These are phyloP conservation scores for Thelephora terrestris DNA, from an alignment of 1,284 basidiomycete genomes.

Conservation along the genomic window DNA sequence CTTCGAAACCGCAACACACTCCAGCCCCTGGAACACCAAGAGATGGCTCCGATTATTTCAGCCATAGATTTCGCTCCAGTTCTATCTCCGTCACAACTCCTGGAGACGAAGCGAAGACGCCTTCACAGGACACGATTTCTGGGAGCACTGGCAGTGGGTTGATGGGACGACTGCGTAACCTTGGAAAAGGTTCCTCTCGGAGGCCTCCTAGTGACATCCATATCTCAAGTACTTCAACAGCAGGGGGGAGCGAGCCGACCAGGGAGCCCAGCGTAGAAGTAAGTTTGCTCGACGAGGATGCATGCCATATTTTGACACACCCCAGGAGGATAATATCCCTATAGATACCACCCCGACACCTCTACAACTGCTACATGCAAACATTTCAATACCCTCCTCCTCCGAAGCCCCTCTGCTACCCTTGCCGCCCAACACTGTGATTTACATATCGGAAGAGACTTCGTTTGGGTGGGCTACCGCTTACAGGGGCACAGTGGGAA, in stretches of 20 bases:
- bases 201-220: slow-evolving; percentile 33
- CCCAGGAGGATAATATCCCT: neutral
- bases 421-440: slow-evolving; percentile 53
- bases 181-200: slow-evolving; percentile 45
- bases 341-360: slow-evolving; percentile 33
- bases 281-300: slow-evolving; percentile 3
- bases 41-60: slow-evolving; percentile 7
- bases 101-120: slow-evolving; percentile 15
- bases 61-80: slow-evolving; percentile 24
- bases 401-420: slow-evolving; percentile 63
- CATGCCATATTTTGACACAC: no score
- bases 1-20: slow-evolving; percentile 12
- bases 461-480: slow-evolving; percentile 71
- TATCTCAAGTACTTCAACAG: slow-evolving; percentile 13
- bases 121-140: neutral
- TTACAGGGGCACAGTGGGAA: slow-evolving; percentile 66
- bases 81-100: slow-evolving; percentile 32
- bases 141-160: slow-evolving; percentile 39
- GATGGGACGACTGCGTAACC: slow-evolving; percentile 71
- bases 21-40: slow-evolving; percentile 10
- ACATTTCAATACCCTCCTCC: slow-evolving; percentile 60
- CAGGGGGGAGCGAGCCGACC: slow-evolving; percentile 8
- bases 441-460: slow-evolving; percentile 81
- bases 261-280: neutral
- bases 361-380: slow-evolving; percentile 56